These are phyloP conservation scores for Trypanosoma cruzi DNA, from an alignment of 208 protist species.

Conservation along the genomic window DNA sequence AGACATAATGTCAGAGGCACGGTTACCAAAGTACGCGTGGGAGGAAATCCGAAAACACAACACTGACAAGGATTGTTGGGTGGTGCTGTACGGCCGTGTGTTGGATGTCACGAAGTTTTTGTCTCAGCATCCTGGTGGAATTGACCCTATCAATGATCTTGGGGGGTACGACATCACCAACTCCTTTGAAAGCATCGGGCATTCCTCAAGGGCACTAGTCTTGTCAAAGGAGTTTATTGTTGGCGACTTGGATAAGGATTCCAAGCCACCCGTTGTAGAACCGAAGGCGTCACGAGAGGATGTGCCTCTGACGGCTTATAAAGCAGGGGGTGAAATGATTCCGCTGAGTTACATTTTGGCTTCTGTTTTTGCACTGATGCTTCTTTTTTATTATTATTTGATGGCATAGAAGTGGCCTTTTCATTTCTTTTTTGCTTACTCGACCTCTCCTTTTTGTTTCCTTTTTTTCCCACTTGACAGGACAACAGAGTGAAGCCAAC, in stretches of 20 bases:
- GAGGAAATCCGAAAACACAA: slow-evolving; percentile 92
- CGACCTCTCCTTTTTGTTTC: too few species aligned
- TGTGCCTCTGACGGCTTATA: slow-evolving; percentile 61
- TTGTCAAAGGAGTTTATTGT: slow-evolving; percentile 74
- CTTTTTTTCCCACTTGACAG: background rate
- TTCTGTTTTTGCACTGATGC: slow-evolving; percentile 30
- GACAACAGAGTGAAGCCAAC: background rate
- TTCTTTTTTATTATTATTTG: slow-evolving; percentile 32
- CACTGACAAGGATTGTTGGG: slow-evolving; percentile 90
- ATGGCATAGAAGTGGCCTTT: background rate
- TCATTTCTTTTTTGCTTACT: background rate
- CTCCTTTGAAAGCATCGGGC: slow-evolving; percentile 84
- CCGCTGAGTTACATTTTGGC: slow-evolving; percentile 48
- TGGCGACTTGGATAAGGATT: slow-evolving; percentile 51
- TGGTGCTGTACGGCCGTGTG: slow-evolving; percentile 93
- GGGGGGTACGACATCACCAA: slow-evolving; percentile 78
- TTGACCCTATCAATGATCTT: slow-evolving; percentile 86
- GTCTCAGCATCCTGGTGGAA: slow-evolving; percentile 90
- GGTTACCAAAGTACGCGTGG: slow-evolving; percentile 72
- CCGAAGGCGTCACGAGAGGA: slow-evolving; percentile 30
- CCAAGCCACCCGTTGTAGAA: slow-evolving; percentile 50
- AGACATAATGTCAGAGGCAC: slow-evolving; percentile 41
- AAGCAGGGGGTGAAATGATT: slow-evolving; percentile 54
- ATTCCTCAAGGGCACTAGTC: slow-evolving; percentile 63
- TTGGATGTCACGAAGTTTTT: slow-evolving; percentile 92